phyloP scores from a whole-genome alignment of 345 rosid genomes.

The Clarkia xantiana region DNA sequence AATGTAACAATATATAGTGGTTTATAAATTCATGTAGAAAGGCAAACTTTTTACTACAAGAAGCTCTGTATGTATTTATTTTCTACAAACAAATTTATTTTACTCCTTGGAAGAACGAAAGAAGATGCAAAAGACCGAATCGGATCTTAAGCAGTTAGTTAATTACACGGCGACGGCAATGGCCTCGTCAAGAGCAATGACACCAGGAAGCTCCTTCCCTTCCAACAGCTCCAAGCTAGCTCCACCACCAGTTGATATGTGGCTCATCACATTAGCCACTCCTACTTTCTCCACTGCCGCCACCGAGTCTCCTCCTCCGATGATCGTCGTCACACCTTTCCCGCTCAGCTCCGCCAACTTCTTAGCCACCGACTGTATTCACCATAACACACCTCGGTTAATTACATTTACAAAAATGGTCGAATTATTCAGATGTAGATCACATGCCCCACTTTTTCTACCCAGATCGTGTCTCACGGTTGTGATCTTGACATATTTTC shows the following conservation, averaged over 20 bases:
- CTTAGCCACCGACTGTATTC: constrained; percentile 65
- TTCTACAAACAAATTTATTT: too few species aligned
- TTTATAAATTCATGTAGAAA: too few species aligned
- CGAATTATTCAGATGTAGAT: too few species aligned
- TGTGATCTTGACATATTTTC: too few species aligned
- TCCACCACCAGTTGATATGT: constrained; percentile 92
- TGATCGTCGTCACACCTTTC: constrained; percentile 79
- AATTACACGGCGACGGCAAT: constrained; percentile 6
- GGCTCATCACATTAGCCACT: constrained; percentile 86
- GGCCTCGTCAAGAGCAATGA: constrained; percentile 73
- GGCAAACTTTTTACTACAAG: too few species aligned
- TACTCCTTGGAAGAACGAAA: too few species aligned
- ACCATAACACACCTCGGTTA: not conserved
- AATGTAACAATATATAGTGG: not conserved
- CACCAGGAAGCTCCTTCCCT: constrained; percentile 83
- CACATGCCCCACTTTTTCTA: too few species aligned
- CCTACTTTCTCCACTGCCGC: constrained; percentile 93
- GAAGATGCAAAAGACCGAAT: too few species aligned
- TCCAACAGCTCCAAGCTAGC: constrained; percentile 92
- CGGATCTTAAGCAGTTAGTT: too few species aligned
- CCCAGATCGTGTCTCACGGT: too few species aligned
- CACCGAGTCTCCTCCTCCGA: constrained; percentile 94
- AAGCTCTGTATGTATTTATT: too few species aligned
- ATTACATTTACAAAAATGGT: too few species aligned
- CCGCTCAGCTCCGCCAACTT: constrained; percentile 78